A percentile compares a stretch with the other conserved stretches of the same genome.
Evolutionary conservation across 805 yeast species (phyloP).

Genomic region (Metschnikowia noctiluminum): DNA sequence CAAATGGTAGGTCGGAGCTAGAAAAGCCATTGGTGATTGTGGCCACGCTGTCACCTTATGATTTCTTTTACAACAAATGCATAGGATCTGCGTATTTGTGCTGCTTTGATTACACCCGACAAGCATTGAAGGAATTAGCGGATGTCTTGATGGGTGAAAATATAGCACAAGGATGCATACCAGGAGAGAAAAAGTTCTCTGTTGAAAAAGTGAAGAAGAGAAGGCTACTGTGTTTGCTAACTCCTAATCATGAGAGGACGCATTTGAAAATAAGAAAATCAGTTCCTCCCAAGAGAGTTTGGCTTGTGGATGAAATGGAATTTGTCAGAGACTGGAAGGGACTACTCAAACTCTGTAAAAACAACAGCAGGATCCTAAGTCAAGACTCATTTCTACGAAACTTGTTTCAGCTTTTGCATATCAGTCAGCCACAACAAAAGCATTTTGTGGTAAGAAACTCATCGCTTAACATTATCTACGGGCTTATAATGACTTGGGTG

Average conservation of each 20-base stretch:
- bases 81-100: conserved; percentile 58
- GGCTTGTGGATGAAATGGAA: conserved; percentile 59
- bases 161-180: conserved; percentile 52
- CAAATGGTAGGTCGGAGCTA: conserved; percentile 25
- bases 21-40: conserved; percentile 53
- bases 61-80: conserved; percentile 51
- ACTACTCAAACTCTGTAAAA: conserved; percentile 42
- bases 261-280: conserved; percentile 8
- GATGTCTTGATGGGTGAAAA: conserved; percentile 52
- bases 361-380: conserved; percentile 23
- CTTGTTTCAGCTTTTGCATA: conserved; percentile 29
- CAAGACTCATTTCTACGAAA: conserved; percentile 28
- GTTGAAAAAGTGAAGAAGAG: conserved; percentile 23
- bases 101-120: conserved; percentile 56
- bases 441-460: conserved; percentile 59
- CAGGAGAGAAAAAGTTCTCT: conserved; percentile 47
- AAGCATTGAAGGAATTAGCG: conserved; percentile 47
- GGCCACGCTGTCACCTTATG: conserved; percentile 64
- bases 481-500: conserved; percentile 54
- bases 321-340: conserved; percentile 49
- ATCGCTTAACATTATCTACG: conserved; percentile 51
- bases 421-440: conserved; percentile 31
- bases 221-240: conserved; percentile 16
- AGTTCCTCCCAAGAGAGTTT: conserved; percentile 34
- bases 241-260: conserved; percentile 7